Percentiles rank a stretch among this genome's conserved stretches.
Conservation (phyloP, 2,329 filamentous ascomycete genomes). For the Cercospora canescens region DNA sequence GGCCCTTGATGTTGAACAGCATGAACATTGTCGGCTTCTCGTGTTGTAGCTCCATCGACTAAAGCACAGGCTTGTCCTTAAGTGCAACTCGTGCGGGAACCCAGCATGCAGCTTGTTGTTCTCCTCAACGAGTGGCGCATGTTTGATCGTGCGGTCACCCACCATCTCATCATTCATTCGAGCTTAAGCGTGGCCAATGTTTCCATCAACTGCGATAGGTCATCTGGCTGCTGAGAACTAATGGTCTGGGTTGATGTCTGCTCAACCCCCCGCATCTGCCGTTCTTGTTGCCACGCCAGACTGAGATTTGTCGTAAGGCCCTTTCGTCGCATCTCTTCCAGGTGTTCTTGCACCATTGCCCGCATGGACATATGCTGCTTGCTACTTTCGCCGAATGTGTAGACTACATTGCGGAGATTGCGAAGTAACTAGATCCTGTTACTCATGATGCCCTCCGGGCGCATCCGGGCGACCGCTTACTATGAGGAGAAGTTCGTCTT, state of each 20-base stretch:
- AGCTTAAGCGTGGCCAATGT: not conserved
- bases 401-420: slow-evolving; percentile 38
- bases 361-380: slow-evolving; percentile 34
- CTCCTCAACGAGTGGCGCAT: not conserved
- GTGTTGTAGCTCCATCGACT: not conserved
- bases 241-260: not conserved
- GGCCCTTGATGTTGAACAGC: no score
- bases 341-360: slow-evolving; percentile 34
- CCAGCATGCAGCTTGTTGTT: not conserved
- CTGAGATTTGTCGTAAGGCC: slow-evolving; percentile 31
- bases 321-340: slow-evolving; percentile 32
- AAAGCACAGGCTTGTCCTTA: not conserved
- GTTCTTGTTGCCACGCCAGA: slow-evolving; percentile 6
- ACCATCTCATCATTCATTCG: not conserved
- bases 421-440: slow-evolving; percentile 32
- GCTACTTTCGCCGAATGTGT: slow-evolving; percentile 38
- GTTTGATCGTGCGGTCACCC: not conserved
- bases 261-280: slow-evolving; percentile 5
- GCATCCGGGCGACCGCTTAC: slow-evolving; percentile 7
- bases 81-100: not conserved
- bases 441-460: not conserved
- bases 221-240: slow-evolving; percentile 2
- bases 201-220: slow-evolving; percentile 8
- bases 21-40: not conserved
- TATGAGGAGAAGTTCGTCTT: slow-evolving; percentile 32